Conservation (phyloP, 495 filamentous ascomycete species). For the Terfezia boudieri region DNA sequence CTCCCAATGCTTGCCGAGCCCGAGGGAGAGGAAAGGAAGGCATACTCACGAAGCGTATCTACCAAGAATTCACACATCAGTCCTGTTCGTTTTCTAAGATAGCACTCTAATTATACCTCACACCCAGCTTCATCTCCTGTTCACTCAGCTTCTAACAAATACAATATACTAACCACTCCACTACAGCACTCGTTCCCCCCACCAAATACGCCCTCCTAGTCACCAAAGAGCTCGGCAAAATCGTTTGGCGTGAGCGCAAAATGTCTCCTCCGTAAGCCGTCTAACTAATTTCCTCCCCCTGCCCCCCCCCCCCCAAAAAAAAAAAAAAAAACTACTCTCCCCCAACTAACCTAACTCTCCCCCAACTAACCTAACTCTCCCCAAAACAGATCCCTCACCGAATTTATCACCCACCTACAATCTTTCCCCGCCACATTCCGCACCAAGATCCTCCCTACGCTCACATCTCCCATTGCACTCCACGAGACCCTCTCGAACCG, state of each 20-base stretch:
- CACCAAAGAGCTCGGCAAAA: constrained; percentile 59
- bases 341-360: neutral
- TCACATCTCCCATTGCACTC: constrained; percentile 32
- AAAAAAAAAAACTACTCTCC: no score
- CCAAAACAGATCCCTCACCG: no score
- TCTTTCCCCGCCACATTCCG: constrained; percentile 31
- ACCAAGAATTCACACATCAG: no score
- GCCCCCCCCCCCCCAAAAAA: neutral
- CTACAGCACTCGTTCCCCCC: constrained; percentile 57
- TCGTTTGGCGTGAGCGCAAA: constrained; percentile 70
- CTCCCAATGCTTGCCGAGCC: no score
- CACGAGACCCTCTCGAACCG: constrained; percentile 32
- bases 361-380: neutral
- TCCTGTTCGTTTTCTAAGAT: no score
- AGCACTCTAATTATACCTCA: no score
- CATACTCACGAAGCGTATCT: no score
- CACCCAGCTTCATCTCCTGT: no score
- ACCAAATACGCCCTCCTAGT: constrained; percentile 81
- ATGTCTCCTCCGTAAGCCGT: constrained; percentile 80
- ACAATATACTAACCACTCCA: no score
- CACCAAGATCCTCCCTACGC: constrained; percentile 68
- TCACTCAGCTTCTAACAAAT: no score
- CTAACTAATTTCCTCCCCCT: neutral
- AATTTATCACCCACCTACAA: no score
- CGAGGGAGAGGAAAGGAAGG: no score